Percentiles rank a stretch among this genome's conserved stretches.
Evolutionary conservation across 768 basidiomycete species (phyloP).

Genomic region (Agaricus sinodeliciosus): DNA sequence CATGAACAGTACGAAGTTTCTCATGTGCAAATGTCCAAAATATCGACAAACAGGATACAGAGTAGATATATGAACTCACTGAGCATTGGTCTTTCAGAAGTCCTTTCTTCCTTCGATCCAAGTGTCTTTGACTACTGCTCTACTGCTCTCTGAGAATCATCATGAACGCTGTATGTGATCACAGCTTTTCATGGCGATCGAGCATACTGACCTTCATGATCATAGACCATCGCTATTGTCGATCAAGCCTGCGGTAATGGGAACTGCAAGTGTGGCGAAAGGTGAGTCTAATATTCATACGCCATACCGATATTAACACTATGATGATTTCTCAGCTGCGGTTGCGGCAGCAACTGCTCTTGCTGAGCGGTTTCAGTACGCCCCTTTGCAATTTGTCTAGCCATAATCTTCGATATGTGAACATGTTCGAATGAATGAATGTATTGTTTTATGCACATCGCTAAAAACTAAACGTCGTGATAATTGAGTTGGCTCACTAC

Average conservation of each 20-base stretch:
- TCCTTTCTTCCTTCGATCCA: slow-evolving; percentile 4
- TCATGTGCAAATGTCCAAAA: slow-evolving; percentile 6
- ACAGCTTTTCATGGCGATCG: slow-evolving; percentile 10
- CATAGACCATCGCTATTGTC: slow-evolving; percentile 32
- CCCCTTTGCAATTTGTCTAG: not conserved
- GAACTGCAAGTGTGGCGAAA: slow-evolving; percentile 1
- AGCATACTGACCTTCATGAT: slow-evolving; percentile 8
- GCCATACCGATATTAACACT: not conserved
- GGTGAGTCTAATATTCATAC: not conserved
- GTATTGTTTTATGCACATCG: not conserved
- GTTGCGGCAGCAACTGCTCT: slow-evolving; percentile 43
- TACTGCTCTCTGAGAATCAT: slow-evolving; percentile 6
- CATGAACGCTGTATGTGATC: slow-evolving; percentile 10
- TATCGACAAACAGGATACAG: slow-evolving; percentile 13
- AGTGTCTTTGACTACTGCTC: not conserved
- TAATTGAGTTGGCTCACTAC: not conserved
- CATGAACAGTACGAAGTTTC: not conserved
- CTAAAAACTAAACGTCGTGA: not conserved
- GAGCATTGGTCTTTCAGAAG: not conserved
- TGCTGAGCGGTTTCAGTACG: slow-evolving; percentile 32
- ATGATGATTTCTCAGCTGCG: slow-evolving; percentile 34
- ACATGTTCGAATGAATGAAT: not conserved
- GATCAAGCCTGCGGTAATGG: slow-evolving; percentile 38
- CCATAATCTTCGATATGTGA: not conserved
- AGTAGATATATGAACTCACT: slow-evolving; percentile 5